Conservation (phyloP, 179 eudicot genomes). For the Corrigiola litoralis region DNA sequence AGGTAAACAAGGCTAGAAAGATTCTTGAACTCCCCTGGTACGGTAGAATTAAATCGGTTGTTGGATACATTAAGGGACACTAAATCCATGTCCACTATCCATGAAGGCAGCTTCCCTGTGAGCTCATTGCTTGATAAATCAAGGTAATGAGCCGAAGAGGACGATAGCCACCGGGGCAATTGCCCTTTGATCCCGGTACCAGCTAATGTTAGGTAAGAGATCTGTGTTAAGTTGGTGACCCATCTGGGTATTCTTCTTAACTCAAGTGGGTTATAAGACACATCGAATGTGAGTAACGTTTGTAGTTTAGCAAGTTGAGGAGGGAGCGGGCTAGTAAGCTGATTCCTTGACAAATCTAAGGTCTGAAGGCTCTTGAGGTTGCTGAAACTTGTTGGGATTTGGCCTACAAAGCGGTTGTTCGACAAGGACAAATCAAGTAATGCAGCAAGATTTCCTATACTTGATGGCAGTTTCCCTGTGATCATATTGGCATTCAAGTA, state of each 20-base stretch:
- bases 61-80: constrained; percentile 53
- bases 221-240: constrained; percentile 18
- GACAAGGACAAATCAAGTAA: constrained; percentile 42
- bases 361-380: constrained; percentile 38
- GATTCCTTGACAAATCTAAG: constrained; percentile 50
- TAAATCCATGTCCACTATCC: constrained; percentile 73
- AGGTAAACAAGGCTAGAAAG: constrained; percentile 35
- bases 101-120: constrained; percentile 58
- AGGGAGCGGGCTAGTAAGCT: constrained; percentile 29
- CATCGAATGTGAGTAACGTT: constrained; percentile 31
- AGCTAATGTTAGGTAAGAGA: constrained; percentile 35
- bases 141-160: constrained; percentile 28
- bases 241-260: constrained; percentile 36
- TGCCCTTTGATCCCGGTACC: constrained; percentile 47
- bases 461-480: constrained; percentile 47
- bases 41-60: constrained; percentile 38
- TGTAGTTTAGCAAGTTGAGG: constrained; percentile 32
- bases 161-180: constrained; percentile 42
- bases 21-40: constrained; percentile 51
- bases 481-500: constrained; percentile 45
- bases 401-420: constrained; percentile 45
- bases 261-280: constrained; percentile 55
- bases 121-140: constrained; percentile 38
- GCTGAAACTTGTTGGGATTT: constrained; percentile 55
- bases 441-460: constrained; percentile 42